phyloP scores from a whole-genome alignment of 441 rosid genomes.

The Pelargonium australe region DNA sequence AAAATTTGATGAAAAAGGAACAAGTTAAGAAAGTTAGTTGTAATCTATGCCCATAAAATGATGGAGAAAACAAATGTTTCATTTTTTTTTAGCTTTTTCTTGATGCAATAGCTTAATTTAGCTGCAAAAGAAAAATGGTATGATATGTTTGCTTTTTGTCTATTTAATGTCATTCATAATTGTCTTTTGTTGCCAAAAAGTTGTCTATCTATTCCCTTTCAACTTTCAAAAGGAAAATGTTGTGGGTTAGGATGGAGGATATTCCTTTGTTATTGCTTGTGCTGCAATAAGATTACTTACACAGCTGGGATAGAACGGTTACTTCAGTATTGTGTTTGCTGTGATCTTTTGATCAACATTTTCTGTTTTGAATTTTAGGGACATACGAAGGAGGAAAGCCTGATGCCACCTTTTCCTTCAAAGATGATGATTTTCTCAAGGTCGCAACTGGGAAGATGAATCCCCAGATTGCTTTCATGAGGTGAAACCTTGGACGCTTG shows the following conservation, averaged over 20 bases:
- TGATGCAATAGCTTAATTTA: neutral
- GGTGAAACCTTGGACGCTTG: slow-evolving; percentile 30
- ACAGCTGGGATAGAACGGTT: neutral
- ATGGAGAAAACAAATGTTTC: neutral
- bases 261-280: neutral
- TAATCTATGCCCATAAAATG: neutral
- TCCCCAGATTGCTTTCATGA: slow-evolving; percentile 91
- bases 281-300: neutral
- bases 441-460: slow-evolving; percentile 83
- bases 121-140: neutral
- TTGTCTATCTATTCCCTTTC: neutral
- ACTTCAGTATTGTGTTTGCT: neutral
- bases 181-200: neutral
- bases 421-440: slow-evolving; percentile 88
- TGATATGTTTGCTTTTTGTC: neutral
- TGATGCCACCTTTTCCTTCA: slow-evolving; percentile 73
- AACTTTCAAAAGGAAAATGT: neutral
- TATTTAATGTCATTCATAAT: neutral
- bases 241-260: neutral
- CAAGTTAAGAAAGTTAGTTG: neutral
- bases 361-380: slow-evolving; percentile 33
- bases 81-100: neutral
- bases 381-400: slow-evolving; percentile 80
- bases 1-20: neutral
- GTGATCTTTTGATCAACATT: neutral